Evolutionary conservation across 2,329 filamentous ascomycete genomes (phyloP).

Genomic region (Colletotrichum lupini): DNA sequence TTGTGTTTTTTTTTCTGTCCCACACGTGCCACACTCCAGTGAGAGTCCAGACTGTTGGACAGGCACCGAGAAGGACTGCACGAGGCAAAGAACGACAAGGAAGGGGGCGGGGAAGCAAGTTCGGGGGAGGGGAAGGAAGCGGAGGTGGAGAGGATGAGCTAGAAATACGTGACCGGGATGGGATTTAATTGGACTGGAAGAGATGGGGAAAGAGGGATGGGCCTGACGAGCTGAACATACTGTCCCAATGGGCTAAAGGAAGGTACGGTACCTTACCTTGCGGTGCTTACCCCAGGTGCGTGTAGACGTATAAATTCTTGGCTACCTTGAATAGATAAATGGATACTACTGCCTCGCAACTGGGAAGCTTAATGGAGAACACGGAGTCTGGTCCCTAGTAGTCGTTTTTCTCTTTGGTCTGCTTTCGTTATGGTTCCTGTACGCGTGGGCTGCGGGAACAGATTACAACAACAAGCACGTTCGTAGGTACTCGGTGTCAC

Average conservation of each 20-base stretch:
- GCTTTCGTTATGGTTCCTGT: not conserved
- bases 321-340: not conserved
- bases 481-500: not conserved
- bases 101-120: constrained; percentile 5
- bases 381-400: not conserved
- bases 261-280: not conserved
- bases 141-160: constrained; percentile 24
- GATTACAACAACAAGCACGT: not conserved
- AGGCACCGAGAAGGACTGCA: not conserved
- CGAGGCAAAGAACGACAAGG: constrained; percentile 4
- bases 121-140: constrained; percentile 23
- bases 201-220: not conserved
- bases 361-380: not conserved
- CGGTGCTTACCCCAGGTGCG: too few relatives aligned
- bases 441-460: not conserved
- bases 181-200: constrained; percentile 10
- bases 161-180: not conserved
- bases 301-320: too few relatives aligned
- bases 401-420: not conserved
- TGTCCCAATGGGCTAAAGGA: not conserved
- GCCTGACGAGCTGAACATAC: not conserved
- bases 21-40: constrained; percentile 22
- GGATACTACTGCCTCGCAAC: not conserved
- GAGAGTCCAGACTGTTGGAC: not conserved
- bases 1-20: constrained; percentile 25